Conservation (phyloP, 495 filamentous ascomycete genomes). For the Penicillium paxilli region DNA sequence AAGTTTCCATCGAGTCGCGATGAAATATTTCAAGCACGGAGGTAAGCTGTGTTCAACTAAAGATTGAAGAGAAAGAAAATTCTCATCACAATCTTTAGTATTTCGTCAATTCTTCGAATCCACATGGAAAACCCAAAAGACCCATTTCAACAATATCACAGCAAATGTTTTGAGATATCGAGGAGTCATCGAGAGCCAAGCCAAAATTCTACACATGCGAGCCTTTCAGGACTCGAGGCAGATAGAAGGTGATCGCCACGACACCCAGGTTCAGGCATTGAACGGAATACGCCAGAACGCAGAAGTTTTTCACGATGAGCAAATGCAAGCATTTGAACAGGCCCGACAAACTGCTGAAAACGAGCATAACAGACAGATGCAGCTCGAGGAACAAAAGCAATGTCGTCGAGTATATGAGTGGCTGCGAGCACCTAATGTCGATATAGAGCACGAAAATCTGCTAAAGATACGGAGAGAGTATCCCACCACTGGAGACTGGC, state of each 20-base stretch:
- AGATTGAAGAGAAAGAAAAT: background rate
- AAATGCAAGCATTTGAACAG: background rate
- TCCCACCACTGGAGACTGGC: background rate
- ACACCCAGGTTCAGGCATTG: background rate
- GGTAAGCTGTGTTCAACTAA: background rate
- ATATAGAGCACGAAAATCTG: background rate
- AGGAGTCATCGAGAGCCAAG: background rate
- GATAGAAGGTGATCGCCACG: background rate
- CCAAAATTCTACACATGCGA: background rate
- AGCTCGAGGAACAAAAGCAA: background rate
- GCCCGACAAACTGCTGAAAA: background rate
- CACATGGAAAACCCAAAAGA: background rate
- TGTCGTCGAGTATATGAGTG: background rate
- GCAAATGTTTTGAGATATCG: background rate
- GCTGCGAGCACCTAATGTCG: background rate
- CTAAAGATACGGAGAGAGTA: background rate
- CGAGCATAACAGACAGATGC: background rate
- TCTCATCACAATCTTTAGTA: background rate
- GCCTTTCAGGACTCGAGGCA: background rate
- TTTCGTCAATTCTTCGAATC: background rate
- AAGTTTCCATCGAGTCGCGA: background rate
- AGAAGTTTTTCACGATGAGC: background rate
- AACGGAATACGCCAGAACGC: background rate
- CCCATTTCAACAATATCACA: background rate
- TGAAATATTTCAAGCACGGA: background rate